Base-by-base conservation (phyloP, 352 stramenopile genomes). In the Phytophthora idaei region DNA sequence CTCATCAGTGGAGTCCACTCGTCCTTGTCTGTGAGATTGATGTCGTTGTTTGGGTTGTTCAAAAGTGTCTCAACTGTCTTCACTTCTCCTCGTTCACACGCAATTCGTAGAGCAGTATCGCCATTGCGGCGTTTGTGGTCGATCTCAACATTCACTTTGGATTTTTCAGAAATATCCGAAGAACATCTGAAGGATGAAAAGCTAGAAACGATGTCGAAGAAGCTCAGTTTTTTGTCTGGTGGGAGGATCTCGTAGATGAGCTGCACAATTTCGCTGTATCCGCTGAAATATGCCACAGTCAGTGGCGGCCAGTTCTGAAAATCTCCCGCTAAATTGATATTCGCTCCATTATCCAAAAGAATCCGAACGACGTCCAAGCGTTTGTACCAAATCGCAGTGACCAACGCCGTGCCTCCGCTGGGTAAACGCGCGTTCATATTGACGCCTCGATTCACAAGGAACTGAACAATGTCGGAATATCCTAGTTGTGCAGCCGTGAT, bases 71-170 rank as follows among this genome's bases (percentile, higher is more conserved):
- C 57, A 17, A 66, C 49, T 12, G 29, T 27, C 31, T 66, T 66
- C 11, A 52, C 15, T 36, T 71, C 5, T 6, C 63, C 63, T 25
- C 49, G 25, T 10, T 61, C 50, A n/a, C 56, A 67, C 2, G 63
- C 63, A 39, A 71, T 71, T 36, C 56, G 31, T n/a, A 71, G 36
- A 1, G 63, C 56, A 8, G 56, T 71, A 17, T 71, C 64, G 29
- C 49, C 64, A 46, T 71, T 71, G 4, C 57, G 64, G 5, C 45
- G 44, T 7, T 71, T 71, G n/a, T 62, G 48, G n/a, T 71, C 57
- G 31, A 71, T 53, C 2, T 12, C 37, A 21, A 5, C 27, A 49
- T 49, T 48, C n/a, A 41, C 25, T n/a, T 15, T 47, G 10, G 25
- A 17, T 4, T 29, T 49, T 12, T 28, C 15, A n/a, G 25, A 39